phyloP scores from a whole-genome alignment of 2,329 filamentous ascomycete species.

The Magnaporthiopsis incrustans region DNA sequence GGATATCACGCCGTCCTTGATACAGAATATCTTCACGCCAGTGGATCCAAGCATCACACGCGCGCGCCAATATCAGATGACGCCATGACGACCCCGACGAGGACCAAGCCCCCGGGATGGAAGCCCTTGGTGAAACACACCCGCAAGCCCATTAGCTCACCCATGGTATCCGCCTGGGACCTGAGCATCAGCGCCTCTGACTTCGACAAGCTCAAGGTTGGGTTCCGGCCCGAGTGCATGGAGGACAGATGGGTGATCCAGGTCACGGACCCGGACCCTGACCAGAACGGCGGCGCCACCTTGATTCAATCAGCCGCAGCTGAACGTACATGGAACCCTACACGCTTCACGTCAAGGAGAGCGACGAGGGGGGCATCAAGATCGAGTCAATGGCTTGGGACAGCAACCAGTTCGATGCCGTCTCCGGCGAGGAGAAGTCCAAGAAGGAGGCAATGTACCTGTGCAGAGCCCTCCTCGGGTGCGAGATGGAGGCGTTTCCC shows the following conservation, averaged over 20 bases:
- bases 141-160: too few species aligned
- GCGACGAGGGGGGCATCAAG: not conserved
- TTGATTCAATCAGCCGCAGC: not conserved
- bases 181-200: not conserved
- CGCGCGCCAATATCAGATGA: too few species aligned
- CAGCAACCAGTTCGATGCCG: not conserved
- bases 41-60: too few species aligned
- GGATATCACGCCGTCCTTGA: too few species aligned
- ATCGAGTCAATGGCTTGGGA: not conserved
- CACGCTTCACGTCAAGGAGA: not conserved
- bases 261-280: not conserved
- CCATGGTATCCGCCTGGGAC: too few species aligned
- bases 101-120: too few species aligned
- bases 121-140: not conserved
- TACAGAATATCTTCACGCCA: too few species aligned
- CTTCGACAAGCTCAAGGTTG: not conserved
- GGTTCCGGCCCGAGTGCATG: not conserved
- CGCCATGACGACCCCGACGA: too few species aligned
- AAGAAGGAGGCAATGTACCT: not conserved
- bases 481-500: not conserved
- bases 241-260: not conserved
- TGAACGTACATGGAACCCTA: not conserved
- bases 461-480: not conserved
- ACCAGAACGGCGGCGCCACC: not conserved
- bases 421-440: not conserved